These are phyloP conservation scores for Quillaja saponaria DNA, from an alignment of 306 rosid species.

Conservation along the genomic window DNA sequence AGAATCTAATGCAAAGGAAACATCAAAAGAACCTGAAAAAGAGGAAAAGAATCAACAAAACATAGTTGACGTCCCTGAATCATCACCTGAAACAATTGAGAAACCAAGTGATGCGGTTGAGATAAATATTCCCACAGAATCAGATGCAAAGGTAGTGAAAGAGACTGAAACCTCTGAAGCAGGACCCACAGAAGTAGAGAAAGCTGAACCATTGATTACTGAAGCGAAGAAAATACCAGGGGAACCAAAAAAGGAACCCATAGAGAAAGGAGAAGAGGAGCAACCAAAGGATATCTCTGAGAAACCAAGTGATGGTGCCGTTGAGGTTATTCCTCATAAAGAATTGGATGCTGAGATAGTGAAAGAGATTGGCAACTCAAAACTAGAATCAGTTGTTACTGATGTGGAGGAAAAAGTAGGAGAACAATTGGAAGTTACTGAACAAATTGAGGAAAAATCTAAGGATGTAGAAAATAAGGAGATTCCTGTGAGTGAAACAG, in stretches of 20 bases:
- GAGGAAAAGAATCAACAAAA: constrained; percentile 26
- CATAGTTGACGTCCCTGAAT: constrained; percentile 7
- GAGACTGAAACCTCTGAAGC: constrained; percentile 29
- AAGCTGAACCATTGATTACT: constrained; percentile 17
- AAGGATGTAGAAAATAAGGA: constrained; percentile 37
- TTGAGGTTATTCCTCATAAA: constrained; percentile 17
- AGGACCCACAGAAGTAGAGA: constrained; percentile 27
- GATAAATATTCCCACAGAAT: constrained; percentile 13
- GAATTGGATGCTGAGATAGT: not conserved
- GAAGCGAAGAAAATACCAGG: constrained; percentile 34
- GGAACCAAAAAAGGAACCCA: constrained; percentile 5
- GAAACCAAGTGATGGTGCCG: not conserved
- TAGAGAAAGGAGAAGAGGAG: constrained; percentile 9
- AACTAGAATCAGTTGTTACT: constrained; percentile 9
- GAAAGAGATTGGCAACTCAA: constrained; percentile 1
- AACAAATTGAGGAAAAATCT: constrained; percentile 35
- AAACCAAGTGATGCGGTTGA: constrained; percentile 18
- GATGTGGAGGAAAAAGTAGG: constrained; percentile 26
- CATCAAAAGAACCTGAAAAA: constrained; percentile 29
- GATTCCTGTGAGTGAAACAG: constrained; percentile 18
- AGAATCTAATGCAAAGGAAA: constrained; percentile 3
- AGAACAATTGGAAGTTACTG: constrained; percentile 28
- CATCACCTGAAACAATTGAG: constrained; percentile 19
- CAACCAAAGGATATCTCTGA: not conserved
- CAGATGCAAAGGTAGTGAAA: constrained; percentile 27